Evolutionary conservation across 2,329 filamentous ascomycete genomes (phyloP).

Genomic region (Talaromyces sp.): DNA sequence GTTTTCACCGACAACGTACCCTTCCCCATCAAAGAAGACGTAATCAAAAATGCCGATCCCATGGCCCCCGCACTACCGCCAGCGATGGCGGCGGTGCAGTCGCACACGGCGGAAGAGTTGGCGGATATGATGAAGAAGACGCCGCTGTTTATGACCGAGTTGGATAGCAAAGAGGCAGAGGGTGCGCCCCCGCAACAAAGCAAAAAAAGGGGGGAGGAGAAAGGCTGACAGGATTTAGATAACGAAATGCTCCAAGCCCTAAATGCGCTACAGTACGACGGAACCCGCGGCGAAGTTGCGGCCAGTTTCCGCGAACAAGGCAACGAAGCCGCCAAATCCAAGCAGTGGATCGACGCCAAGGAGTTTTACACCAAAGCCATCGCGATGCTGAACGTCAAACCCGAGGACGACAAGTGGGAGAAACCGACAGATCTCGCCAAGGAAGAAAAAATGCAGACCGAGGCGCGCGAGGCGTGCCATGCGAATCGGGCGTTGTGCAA

Average conservation of each 20-base stretch:
- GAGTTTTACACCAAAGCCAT: conserved; percentile 92
- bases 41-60: conserved; percentile 25
- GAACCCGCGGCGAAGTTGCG: conserved; percentile 76
- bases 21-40: conserved; percentile 36
- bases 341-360: conserved; percentile 73
- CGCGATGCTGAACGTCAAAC: conserved; percentile 53
- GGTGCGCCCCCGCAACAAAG: conserved; percentile 29
- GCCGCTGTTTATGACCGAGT: conserved; percentile 93
- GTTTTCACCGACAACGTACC: conserved; percentile 23
- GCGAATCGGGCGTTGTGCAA: conserved; percentile 88
- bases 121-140: conserved; percentile 61
- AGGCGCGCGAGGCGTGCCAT: conserved; percentile 69
- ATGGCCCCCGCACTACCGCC: conserved; percentile 49
- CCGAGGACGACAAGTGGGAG: conserved; percentile 54
- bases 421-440: conserved; percentile 50
- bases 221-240: conserved; percentile 49
- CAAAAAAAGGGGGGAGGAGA: neutral
- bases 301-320: conserved; percentile 84
- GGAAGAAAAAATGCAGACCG: conserved; percentile 58
- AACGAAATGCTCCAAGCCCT: conserved; percentile 82
- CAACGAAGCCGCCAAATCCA: conserved; percentile 76
- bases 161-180: conserved; percentile 59
- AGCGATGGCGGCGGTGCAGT: conserved; percentile 52
- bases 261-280: conserved; percentile 87
- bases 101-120: conserved; percentile 56